phyloP scores from a whole-genome alignment of 2,329 filamentous ascomycete species.

The Talaromyces sp. region DNA sequence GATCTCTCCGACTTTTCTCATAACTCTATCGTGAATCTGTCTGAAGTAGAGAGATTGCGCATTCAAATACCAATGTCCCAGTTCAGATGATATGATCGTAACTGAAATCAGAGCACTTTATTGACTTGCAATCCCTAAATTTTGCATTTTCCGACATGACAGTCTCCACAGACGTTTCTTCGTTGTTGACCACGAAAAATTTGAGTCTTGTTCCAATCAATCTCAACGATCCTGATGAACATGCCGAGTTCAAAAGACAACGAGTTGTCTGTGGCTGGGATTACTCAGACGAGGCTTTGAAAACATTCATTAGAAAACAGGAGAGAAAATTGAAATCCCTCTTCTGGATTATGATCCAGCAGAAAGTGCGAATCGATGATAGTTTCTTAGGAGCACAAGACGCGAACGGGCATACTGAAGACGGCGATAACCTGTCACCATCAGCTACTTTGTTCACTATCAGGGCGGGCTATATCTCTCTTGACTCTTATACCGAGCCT shows the following conservation, averaged over 20 bases:
- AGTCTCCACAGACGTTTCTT: neutral
- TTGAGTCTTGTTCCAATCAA: constrained; percentile 12
- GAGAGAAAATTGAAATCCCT: constrained; percentile 20
- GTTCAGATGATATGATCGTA: too few relatives aligned
- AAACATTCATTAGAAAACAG: constrained; percentile 19
- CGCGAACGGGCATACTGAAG: neutral
- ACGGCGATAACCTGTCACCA: neutral
- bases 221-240: constrained; percentile 19
- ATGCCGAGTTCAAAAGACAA: constrained; percentile 23
- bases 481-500: constrained; percentile 24
- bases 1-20: too few relatives aligned
- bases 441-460: constrained; percentile 3
- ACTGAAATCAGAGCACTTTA: neutral
- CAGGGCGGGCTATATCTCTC: constrained; percentile 29
- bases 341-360: constrained; percentile 25
- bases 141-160: neutral
- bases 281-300: constrained; percentile 16
- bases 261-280: constrained; percentile 25
- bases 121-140: neutral
- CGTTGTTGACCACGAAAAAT: constrained; percentile 2
- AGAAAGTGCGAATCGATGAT: neutral
- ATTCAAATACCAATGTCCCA: neutral
- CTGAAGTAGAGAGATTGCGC: neutral
- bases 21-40: too few relatives aligned
- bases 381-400: neutral